Evolutionary conservation across 2,329 filamentous ascomycete genomes (phyloP).

Genomic region (Pleomassaria siparia): DNA sequence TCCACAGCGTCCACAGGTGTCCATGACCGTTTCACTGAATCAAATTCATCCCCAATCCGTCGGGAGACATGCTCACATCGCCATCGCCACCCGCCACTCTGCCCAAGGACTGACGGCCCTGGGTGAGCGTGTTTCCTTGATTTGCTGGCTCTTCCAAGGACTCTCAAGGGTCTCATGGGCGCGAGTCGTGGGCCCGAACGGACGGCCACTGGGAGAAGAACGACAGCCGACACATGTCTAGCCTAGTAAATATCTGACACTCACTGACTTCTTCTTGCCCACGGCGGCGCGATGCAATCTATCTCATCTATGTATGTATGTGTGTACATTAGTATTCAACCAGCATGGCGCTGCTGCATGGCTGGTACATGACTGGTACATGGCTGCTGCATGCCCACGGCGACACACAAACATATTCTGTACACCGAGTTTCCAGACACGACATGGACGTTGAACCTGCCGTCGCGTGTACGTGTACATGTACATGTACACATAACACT

Average conservation of each 20-base stretch:
- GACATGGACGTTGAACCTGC: too few relatives aligned
- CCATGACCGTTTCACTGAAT: conserved; percentile 20
- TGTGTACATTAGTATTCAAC: too few relatives aligned
- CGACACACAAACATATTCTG: too few relatives aligned
- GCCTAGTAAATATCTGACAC: too few relatives aligned
- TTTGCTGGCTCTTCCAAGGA: too few relatives aligned
- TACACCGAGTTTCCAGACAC: too few relatives aligned
- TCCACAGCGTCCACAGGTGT: conserved; percentile 23
- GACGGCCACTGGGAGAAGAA: conserved; percentile 14
- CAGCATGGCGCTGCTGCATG: conserved; percentile 1
- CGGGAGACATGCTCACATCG: conserved; percentile 19
- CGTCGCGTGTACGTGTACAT: too few relatives aligned
- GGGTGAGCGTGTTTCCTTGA: conserved; percentile 7
- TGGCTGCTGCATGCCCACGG: neutral
- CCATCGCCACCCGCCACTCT: conserved; percentile 22
- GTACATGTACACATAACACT: too few relatives aligned
- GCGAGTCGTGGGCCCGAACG: conserved; percentile 28
- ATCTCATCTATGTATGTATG: too few relatives aligned
- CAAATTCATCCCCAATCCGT: conserved; percentile 26
- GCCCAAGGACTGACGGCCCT: conserved; percentile 16
- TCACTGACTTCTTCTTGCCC: too few relatives aligned
- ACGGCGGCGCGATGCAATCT: conserved; percentile 14
- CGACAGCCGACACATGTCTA: conserved; percentile 1
- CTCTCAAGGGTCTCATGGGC: neutral
- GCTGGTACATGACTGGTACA: neutral